Percentiles rank a stretch among this genome's conserved stretches.
These are phyloP conservation scores for Phanerochaete carnosa DNA, from an alignment of 768 basidiomycete species.

Conservation along the genomic window DNA sequence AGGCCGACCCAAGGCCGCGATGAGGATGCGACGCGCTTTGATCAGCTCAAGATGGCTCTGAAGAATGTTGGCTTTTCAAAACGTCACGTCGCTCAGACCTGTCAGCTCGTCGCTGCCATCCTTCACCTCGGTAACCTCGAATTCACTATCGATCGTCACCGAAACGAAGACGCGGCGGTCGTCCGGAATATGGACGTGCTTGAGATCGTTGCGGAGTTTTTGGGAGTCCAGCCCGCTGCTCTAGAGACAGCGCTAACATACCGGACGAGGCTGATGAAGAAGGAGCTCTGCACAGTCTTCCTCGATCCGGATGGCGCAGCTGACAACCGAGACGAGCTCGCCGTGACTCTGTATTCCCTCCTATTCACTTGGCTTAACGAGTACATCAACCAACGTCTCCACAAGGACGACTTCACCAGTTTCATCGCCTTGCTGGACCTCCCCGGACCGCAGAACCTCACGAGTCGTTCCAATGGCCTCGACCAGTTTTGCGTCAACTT, in stretches of 20 bases:
- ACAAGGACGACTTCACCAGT: conserved; percentile 87
- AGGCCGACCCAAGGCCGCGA: conserved; percentile 48
- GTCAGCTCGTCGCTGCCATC: conserved; percentile 92
- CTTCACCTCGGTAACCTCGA: conserved; percentile 96
- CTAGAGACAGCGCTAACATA: conserved; percentile 84
- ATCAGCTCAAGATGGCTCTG: conserved; percentile 91
- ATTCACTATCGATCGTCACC: conserved; percentile 76
- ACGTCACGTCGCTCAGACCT: conserved; percentile 91
- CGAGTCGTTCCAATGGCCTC: conserved; percentile 84
- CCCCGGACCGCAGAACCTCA: conserved; percentile 89
- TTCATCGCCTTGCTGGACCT: conserved; percentile 95
- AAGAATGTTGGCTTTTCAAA: conserved; percentile 94
- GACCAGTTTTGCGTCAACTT: conserved; percentile 98
- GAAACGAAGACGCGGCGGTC: conserved; percentile 91
- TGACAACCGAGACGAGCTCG: conserved; percentile 91
- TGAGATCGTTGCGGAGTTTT: conserved; percentile 84
- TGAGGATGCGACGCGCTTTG: conserved; percentile 86
- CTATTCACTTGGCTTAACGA: conserved; percentile 97
- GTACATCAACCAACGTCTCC: conserved; percentile 91
- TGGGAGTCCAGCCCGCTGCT: conserved; percentile 71
- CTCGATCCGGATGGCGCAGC: conserved; percentile 92
- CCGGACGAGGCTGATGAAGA: conserved; percentile 89
- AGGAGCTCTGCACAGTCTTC: conserved; percentile 96
- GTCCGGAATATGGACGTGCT: conserved; percentile 83
- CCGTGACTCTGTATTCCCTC: conserved; percentile 89